Conservation (phyloP, 1,284 basidiomycete species). For the Sanghuangporus weigelae region DNA sequence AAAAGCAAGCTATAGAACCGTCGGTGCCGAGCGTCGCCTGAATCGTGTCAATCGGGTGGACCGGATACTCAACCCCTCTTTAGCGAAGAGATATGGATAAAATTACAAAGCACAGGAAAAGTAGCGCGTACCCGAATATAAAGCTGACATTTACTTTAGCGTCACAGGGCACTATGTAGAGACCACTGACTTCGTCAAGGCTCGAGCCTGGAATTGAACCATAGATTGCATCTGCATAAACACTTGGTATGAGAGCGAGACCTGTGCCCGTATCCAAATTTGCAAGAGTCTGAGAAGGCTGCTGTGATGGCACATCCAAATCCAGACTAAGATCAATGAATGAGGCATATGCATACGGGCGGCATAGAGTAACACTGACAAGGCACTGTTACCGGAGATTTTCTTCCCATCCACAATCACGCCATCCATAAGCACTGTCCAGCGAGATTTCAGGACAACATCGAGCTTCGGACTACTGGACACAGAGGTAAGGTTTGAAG, state of each 20-base stretch:
- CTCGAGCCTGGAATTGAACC: not conserved
- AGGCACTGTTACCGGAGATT: conserved; percentile 1
- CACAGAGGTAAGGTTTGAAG: conserved; percentile 5
- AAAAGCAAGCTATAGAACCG: conserved; percentile 2
- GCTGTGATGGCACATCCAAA: not conserved
- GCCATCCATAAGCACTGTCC: conserved; percentile 12
- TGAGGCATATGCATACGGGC: not conserved
- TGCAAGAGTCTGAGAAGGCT: not conserved
- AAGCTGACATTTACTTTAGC: conserved; percentile 12
- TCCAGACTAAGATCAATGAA: not conserved
- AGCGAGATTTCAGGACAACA: not conserved
- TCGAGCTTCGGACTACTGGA: not conserved
- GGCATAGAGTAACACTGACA: not conserved
- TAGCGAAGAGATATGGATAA: not conserved
- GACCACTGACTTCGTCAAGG: not conserved
- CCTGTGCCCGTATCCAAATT: conserved; percentile 7
- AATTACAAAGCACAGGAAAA: not conserved
- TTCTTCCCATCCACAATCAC: conserved; percentile 5
- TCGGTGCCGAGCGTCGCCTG: not conserved
- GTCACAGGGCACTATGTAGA: conserved; percentile 5
- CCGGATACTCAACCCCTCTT: conserved; percentile 8
- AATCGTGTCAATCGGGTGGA: conserved; percentile 10
- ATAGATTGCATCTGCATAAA: conserved; percentile 11
- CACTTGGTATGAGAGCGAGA: not conserved
- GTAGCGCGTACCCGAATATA: not conserved